Conservation (phyloP, 169 alveolate genomes). For the Amoebophrya sp. region DNA sequence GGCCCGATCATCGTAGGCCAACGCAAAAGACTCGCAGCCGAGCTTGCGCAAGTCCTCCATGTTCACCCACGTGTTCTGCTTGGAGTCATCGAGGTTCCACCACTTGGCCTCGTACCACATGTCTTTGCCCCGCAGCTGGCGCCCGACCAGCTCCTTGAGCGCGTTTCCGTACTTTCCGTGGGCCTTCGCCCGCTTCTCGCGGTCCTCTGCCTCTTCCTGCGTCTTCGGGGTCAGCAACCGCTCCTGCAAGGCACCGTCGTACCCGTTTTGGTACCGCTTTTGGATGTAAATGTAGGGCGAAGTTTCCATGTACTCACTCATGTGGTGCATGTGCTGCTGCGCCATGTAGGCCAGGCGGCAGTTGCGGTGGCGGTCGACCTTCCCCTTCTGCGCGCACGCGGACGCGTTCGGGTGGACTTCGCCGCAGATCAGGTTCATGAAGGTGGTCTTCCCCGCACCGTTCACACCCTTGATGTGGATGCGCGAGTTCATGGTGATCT, state of each 20-base stretch:
- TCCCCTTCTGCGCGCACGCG: neutral
- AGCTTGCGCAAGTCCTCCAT: neutral
- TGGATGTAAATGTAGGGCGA: neutral
- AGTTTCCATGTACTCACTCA: neutral
- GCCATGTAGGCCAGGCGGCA: constrained; percentile 26
- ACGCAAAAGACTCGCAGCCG: neutral
- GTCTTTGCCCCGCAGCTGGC: neutral
- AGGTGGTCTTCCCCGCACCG: constrained; percentile 6
- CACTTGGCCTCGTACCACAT: neutral
- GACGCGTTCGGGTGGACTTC: constrained; percentile 13
- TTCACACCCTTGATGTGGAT: constrained; percentile 14
- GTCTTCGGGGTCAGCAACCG: neutral
- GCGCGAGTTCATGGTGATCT: neutral
- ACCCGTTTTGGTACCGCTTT: constrained; percentile 18
- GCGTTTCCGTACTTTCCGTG: neutral
- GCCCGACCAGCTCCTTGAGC: neutral
- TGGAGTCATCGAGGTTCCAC: neutral
- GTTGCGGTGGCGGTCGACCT: neutral
- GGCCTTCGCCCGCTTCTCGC: neutral
- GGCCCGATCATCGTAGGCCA: neutral
- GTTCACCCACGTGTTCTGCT: neutral
- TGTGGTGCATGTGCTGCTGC: neutral
- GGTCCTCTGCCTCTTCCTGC: neutral
- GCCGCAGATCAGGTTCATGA: constrained; percentile 13
- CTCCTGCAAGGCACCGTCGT: neutral